Percentiles rank a stretch among this genome's conserved stretches.
Conservation (phyloP, 1,284 basidiomycete species). For the Cystobasidium slooffiae region DNA sequence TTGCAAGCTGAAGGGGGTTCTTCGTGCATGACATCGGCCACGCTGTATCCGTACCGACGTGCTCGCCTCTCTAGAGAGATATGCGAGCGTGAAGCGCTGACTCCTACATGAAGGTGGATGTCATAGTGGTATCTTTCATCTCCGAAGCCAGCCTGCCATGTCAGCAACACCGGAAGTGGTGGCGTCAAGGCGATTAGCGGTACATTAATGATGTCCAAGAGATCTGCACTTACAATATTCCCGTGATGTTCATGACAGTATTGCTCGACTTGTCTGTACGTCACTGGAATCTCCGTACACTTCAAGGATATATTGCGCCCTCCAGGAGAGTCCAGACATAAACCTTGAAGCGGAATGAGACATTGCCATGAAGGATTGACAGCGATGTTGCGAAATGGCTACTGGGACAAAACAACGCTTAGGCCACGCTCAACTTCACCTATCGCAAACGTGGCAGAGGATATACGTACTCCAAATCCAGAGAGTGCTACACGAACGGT, state of each 20-base stretch:
- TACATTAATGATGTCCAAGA: background rate
- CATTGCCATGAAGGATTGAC: slow-evolving; percentile 41
- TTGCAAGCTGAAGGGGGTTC: background rate
- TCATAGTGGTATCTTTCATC: background rate
- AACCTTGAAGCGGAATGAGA: slow-evolving; percentile 10
- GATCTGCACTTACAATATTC: background rate
- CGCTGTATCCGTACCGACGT: slow-evolving; percentile 23
- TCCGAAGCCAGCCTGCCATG: background rate
- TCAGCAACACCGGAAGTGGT: no score
- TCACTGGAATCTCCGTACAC: slow-evolving; percentile 23
- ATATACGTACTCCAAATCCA: slow-evolving; percentile 7
- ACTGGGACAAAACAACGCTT: background rate
- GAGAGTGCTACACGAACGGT: slow-evolving; percentile 5
- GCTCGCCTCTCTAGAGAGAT: slow-evolving; percentile 29
- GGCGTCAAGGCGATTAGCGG: no score
- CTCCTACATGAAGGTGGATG: slow-evolving; percentile 26
- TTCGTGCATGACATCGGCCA: background rate
- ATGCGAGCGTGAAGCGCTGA: background rate
- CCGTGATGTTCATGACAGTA: background rate
- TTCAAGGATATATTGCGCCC: background rate
- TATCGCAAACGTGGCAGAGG: background rate
- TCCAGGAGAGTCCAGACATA: background rate
- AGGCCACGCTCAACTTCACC: background rate
- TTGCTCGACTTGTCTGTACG: slow-evolving; percentile 17
- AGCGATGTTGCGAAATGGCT: slow-evolving; percentile 29